Evolutionary conservation across 2,329 filamentous ascomycete species (phyloP).

Genomic region (Arthrinium puccinioides): DNA sequence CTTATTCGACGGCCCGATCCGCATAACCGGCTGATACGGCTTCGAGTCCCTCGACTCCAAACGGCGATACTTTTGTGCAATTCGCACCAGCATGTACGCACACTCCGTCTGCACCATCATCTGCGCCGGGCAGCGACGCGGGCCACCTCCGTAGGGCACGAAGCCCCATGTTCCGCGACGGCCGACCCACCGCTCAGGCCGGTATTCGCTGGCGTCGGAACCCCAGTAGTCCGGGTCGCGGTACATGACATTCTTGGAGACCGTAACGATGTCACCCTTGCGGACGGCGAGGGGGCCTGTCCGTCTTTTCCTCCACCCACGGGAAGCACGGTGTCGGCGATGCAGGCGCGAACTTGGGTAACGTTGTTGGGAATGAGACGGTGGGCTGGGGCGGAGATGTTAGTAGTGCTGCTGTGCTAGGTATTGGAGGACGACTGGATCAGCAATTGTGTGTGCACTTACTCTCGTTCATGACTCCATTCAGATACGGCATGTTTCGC

Average conservation of each 20-base stretch:
- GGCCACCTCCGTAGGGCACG: constrained; percentile 1
- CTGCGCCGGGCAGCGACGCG: constrained; percentile 31
- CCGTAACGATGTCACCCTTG: constrained; percentile 37
- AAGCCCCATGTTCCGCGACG: constrained; percentile 10
- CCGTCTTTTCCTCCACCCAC: constrained; percentile 43
- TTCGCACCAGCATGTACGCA: constrained; percentile 18
- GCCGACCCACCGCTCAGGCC: constrained; percentile 33
- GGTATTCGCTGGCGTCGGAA: constrained; percentile 27
- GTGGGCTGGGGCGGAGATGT: background rate
- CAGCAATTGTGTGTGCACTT: too few species aligned
- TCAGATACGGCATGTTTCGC: background rate
- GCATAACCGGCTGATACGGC: constrained; percentile 28
- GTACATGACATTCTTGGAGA: constrained; percentile 35
- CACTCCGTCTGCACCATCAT: constrained; percentile 27
- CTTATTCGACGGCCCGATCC: constrained; percentile 32
- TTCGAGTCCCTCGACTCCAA: background rate
- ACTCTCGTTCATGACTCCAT: background rate
- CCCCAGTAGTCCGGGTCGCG: constrained; percentile 30
- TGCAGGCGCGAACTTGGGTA: background rate
- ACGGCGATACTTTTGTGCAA: constrained; percentile 30
- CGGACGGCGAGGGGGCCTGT: constrained; percentile 39
- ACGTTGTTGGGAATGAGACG: background rate
- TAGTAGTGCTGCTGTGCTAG: too few species aligned
- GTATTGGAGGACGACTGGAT: too few species aligned
- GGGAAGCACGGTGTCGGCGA: constrained; percentile 26